Base-by-base conservation (phyloP, 2,329 filamentous ascomycete species). In the Verruconis gallopava region DNA sequence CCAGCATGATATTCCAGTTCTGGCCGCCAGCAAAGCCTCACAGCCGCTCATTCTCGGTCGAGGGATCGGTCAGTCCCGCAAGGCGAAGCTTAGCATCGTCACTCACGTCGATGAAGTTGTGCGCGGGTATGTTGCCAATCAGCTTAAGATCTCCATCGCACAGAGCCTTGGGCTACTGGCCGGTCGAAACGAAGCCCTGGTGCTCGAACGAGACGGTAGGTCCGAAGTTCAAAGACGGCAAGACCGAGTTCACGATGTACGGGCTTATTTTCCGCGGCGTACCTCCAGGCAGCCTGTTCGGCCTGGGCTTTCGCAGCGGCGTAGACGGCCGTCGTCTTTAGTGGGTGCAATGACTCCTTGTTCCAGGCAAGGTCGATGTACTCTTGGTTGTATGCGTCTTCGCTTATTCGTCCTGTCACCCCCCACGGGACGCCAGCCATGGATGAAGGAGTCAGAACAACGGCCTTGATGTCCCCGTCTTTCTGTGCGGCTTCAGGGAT, bases 281-380 rank as follows among this genome's bases (percentile, higher is more conserved):
- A 40, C 12, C 33, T 19, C 38, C 38, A 40, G 5, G 9, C 9
- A 6, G 20, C 38, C 22, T 19, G 9, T 19, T 40, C 38, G n/a
- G 22, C 11, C 22, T 33, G 5, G 14, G 21, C 12, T 33, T 40
- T 40, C 9, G 9, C 39, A 4, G 61, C 52, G 39, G 69, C 68
- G 14, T 67, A 58, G 4, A 58, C 56, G 45, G 71, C 71, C 0
- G 41, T 20, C 0, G 65, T 62, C 13, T 64, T 61, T 5, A 63
- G 57, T 32, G 66, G 58, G 30, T 59, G 49, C 17, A 67, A 50
- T 49, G 63, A 71, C 32, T 62, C 60, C 64, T 44, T 49, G 21
- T 53, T 56, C 30, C 18, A 22, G 6, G 37, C 20, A 25, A 20
- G 21, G 14, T 11, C 13, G 22, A 30, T 30, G 25, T 30, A 30